A percentile compares a stretch with the other conserved stretches of the same genome.
phyloP scores from a whole-genome alignment of 2,329 filamentous ascomycete genomes.

The Fusarium sp. region DNA sequence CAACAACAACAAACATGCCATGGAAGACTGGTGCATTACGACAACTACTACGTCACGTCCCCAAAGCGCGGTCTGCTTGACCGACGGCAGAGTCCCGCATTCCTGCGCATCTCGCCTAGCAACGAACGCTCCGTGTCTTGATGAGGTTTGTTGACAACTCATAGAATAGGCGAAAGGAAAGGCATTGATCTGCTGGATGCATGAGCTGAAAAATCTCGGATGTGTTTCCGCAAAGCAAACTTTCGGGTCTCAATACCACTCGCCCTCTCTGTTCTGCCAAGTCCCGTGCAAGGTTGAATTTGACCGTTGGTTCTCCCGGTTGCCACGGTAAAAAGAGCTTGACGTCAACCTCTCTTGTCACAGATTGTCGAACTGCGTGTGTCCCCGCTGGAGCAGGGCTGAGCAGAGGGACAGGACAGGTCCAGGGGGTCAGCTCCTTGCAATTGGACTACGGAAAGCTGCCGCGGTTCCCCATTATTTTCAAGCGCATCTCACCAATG shows the following conservation, averaged over 20 bases:
- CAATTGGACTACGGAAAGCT: conserved; percentile 27
- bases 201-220: background rate
- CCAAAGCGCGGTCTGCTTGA: background rate
- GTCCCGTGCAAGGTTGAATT: background rate
- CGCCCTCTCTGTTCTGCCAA: background rate
- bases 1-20: background rate
- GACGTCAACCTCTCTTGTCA: conserved; percentile 25
- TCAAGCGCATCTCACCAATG: conserved; percentile 17
- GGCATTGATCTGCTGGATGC: background rate
- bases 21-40: background rate
- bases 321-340: conserved; percentile 20
- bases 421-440: conserved; percentile 5
- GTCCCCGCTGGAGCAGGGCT: conserved; percentile 29
- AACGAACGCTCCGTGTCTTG: background rate
- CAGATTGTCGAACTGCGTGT: conserved; percentile 4
- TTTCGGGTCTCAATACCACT: background rate
- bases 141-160: background rate
- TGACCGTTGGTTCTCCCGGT: conserved; percentile 9
- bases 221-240: background rate
- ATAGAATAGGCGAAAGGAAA: background rate
- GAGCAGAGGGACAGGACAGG: conserved; percentile 13
- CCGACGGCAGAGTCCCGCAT: background rate
- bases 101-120: background rate
- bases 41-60: background rate
- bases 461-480: conserved; percentile 20